Evolutionary conservation across 2,329 filamentous ascomycete species (phyloP).

Genomic region (Nannizzia gypsea): DNA sequence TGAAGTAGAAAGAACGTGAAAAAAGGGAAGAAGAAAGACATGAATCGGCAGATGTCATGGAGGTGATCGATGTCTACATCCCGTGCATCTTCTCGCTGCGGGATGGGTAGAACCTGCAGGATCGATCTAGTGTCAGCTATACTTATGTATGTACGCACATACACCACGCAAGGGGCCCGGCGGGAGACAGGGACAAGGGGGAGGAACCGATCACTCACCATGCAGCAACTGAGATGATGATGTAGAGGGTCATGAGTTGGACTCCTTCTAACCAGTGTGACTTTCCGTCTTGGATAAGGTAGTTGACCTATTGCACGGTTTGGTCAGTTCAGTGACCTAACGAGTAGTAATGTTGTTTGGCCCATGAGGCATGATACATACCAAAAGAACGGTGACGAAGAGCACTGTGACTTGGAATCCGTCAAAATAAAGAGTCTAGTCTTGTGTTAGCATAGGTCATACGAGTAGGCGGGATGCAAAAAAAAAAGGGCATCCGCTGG

Average conservation of each 20-base stretch:
- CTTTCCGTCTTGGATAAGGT: conserved; percentile 50
- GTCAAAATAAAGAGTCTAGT: conserved; percentile 51
- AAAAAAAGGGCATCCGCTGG: not conserved
- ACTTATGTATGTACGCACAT: not conserved
- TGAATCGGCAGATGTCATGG: not conserved
- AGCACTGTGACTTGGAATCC: conserved; percentile 56
- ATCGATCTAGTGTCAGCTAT: not conserved
- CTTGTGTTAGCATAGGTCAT: conserved; percentile 11
- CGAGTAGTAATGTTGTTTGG: not conserved
- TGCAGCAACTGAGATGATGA: conserved; percentile 50
- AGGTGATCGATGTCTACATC: not conserved
- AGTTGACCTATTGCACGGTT: conserved; percentile 45
- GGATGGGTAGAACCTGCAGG: not conserved
- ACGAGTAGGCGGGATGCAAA: not conserved
- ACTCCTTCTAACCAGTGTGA: conserved; percentile 51
- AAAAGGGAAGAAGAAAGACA: not conserved
- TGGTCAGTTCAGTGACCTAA: not conserved
- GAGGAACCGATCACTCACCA: conserved; percentile 38
- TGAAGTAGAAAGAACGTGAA: not conserved
- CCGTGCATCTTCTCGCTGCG: not conserved
- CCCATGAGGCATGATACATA: conserved; percentile 26
- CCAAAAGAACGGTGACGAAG: conserved; percentile 43
- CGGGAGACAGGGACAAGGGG: not conserved
- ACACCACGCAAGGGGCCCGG: no score
- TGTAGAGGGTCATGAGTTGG: conserved; percentile 47